phyloP scores from a whole-genome alignment of 1,139 yeast species.

The Taphrina wiesneri region DNA sequence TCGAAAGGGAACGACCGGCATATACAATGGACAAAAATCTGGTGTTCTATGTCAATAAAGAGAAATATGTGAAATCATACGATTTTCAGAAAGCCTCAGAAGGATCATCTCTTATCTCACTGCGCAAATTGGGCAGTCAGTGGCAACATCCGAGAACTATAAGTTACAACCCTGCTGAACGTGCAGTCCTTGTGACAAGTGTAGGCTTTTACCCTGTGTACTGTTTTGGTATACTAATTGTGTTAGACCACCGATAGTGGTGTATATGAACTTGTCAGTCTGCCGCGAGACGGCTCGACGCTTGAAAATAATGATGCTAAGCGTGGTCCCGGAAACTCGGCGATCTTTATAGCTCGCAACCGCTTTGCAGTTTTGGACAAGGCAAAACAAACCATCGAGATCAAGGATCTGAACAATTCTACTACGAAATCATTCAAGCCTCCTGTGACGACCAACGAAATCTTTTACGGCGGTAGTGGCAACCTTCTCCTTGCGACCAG shows the following conservation, averaged over 20 bases:
- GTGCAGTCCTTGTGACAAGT: conserved; percentile 72
- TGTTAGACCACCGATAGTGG: conserved; percentile 63
- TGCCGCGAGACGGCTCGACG: conserved; percentile 88
- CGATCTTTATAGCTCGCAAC: conserved; percentile 89
- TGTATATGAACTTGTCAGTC: conserved; percentile 68
- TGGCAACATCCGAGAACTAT: conserved; percentile 85
- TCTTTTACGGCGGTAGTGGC: conserved; percentile 76
- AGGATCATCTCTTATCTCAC: conserved; percentile 65
- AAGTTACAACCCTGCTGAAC: conserved; percentile 90
- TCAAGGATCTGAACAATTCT: conserved; percentile 78
- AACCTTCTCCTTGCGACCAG: conserved; percentile 72
- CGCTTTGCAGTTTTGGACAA: conserved; percentile 82
- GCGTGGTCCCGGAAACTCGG: conserved; percentile 81
- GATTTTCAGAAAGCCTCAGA: conserved; percentile 67
- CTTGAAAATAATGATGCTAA: conserved; percentile 73
- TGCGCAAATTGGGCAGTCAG: conserved; percentile 79
- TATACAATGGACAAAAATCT: conserved; percentile 67
- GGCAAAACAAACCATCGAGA: conserved; percentile 65
- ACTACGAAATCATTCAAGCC: conserved; percentile 78
- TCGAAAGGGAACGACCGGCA: conserved; percentile 97
- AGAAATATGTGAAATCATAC: conserved; percentile 79
- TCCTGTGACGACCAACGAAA: conserved; percentile 70
- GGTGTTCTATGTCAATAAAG: conserved; percentile 74
- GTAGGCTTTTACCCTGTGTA: not conserved
- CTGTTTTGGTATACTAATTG: not conserved